These are phyloP conservation scores for Galeopsis tetrahit DNA, from an alignment of 257 asterid species.

Conservation along the genomic window DNA sequence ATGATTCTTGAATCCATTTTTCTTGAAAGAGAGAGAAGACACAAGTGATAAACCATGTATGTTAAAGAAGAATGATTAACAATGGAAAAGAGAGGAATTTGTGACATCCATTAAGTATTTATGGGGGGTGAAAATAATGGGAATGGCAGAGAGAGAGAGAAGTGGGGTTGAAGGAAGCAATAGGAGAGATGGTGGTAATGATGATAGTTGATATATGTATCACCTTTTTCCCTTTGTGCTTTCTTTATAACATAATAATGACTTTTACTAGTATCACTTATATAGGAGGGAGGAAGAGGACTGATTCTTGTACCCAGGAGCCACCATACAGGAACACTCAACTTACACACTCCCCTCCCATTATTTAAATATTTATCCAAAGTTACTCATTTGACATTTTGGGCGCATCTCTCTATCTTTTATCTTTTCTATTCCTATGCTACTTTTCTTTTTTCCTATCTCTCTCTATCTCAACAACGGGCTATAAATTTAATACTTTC, in stretches of 20 bases:
- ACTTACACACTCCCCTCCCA: not conserved
- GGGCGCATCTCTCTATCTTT: too few species aligned
- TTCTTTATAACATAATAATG: slow-evolving; percentile 11
- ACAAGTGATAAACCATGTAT: slow-evolving; percentile 36
- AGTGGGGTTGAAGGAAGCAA: slow-evolving; percentile 19
- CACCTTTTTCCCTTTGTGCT: slow-evolving; percentile 18
- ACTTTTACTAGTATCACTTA: slow-evolving; percentile 37
- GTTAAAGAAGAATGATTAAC: slow-evolving; percentile 45
- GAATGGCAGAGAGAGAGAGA: slow-evolving; percentile 31
- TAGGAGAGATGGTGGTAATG: slow-evolving; percentile 37
- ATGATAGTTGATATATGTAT: slow-evolving; percentile 24
- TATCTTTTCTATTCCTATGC: too few species aligned
- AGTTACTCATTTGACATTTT: too few species aligned
- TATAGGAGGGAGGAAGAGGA: slow-evolving; percentile 25
- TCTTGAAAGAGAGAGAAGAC: slow-evolving; percentile 34
- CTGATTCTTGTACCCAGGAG: slow-evolving; percentile 38
- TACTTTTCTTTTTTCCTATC: too few species aligned
- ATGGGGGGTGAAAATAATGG: slow-evolving; percentile 23
- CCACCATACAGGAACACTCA: slow-evolving; percentile 22
- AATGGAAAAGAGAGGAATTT: slow-evolving; percentile 41
- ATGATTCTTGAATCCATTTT: slow-evolving; percentile 48
- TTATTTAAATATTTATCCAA: too few species aligned
- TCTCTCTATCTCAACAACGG: too few species aligned
- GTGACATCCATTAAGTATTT: slow-evolving; percentile 33
- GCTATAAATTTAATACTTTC: too few species aligned